Conservation (phyloP, 148 eudicot genomes). For the Talinum fruticosum region DNA sequence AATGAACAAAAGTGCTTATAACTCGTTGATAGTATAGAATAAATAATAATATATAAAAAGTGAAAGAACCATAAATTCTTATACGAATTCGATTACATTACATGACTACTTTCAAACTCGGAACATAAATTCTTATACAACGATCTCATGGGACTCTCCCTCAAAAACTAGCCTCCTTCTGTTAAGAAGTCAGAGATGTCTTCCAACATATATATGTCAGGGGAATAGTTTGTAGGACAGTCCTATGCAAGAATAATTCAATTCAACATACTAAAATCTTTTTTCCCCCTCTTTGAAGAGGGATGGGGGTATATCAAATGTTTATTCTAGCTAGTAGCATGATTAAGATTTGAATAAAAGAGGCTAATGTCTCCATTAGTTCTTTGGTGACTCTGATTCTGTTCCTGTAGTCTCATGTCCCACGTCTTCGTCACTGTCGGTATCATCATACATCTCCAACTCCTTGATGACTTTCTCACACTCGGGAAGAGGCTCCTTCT, state of each 20-base stretch:
- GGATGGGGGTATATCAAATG: neutral
- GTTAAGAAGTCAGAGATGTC: no score
- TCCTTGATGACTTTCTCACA: slow-evolving; percentile 44
- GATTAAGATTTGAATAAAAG: neutral
- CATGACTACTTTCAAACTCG: slow-evolving; percentile 10
- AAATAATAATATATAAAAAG: no score
- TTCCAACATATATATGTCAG: neutral
- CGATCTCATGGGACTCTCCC: no score
- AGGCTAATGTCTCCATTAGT: neutral
- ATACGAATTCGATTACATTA: neutral
- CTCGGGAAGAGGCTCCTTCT: slow-evolving; percentile 30
- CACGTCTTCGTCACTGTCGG: neutral
- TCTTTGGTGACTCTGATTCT: no score
- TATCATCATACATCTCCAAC: slow-evolving; percentile 27
- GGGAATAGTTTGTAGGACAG: neutral
- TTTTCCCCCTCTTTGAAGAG: neutral
- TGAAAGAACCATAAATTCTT: no score
- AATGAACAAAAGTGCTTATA: no score
- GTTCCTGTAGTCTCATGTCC: neutral
- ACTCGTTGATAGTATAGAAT: no score
- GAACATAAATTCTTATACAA: neutral
- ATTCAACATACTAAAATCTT: neutral
- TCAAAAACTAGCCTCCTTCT: neutral
- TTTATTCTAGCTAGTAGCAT: slow-evolving; percentile 21
- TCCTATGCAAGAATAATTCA: slow-evolving; percentile 2